A percentile compares a stretch with the other conserved stretches of the same genome.
Evolutionary conservation across 2,329 filamentous ascomycete genomes (phyloP).

Genomic region (Onygena corvina): DNA sequence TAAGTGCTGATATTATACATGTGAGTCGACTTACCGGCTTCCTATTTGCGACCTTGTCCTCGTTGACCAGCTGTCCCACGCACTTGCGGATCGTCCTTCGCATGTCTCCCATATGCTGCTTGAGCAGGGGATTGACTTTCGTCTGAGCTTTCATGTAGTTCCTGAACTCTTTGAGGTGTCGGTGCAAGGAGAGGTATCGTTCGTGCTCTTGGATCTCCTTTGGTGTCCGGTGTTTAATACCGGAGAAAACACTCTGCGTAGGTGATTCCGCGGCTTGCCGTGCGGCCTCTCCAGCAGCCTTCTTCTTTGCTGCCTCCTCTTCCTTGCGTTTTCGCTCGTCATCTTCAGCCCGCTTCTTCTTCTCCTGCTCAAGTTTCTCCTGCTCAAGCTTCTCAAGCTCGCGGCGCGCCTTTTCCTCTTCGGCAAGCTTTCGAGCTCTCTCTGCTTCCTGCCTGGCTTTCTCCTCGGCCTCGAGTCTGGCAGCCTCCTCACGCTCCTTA

Average conservation of each 20-base stretch:
- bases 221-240: constrained; percentile 21
- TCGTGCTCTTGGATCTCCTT: constrained; percentile 35
- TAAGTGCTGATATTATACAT: background rate
- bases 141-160: constrained; percentile 43
- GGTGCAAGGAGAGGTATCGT: constrained; percentile 49
- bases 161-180: constrained; percentile 51
- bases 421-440: constrained; percentile 31
- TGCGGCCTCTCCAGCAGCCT: constrained; percentile 18
- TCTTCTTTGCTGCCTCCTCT: constrained; percentile 21
- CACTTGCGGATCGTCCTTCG: constrained; percentile 58
- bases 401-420: constrained; percentile 24
- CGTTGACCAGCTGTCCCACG: constrained; percentile 57
- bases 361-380: constrained; percentile 14
- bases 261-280: constrained; percentile 23
- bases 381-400: constrained; percentile 11
- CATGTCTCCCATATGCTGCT: constrained; percentile 57
- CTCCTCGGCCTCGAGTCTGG: constrained; percentile 29
- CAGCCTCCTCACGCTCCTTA: constrained; percentile 27
- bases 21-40: constrained; percentile 45
- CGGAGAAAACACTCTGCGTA: constrained; percentile 18
- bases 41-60: constrained; percentile 51
- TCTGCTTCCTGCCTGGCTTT: constrained; percentile 22
- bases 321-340: constrained; percentile 26
- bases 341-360: constrained; percentile 24
- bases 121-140: constrained; percentile 47